phyloP scores from a whole-genome alignment of 352 stramenopile genomes.

The Thalassiosira hispida region DNA sequence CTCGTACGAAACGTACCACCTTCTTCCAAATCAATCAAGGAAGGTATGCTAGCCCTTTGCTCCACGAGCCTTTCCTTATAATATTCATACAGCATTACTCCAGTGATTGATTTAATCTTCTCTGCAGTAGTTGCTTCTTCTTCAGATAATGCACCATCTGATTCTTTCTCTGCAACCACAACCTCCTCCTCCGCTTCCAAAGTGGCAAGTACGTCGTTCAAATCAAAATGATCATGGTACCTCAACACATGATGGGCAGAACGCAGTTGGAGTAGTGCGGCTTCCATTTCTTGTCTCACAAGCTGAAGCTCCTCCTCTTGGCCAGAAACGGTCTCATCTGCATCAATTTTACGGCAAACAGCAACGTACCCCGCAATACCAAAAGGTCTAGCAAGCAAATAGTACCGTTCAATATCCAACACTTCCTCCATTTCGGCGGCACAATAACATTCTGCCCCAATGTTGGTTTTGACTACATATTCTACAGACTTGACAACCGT shows the following conservation, averaged over 20 bases:
- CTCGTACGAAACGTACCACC: conserved; percentile 65
- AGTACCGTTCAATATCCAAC: conserved; percentile 47
- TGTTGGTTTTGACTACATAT: conserved; percentile 66
- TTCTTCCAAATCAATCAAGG: conserved; percentile 38
- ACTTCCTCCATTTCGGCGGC: conserved; percentile 60
- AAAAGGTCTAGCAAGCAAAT: conserved; percentile 53
- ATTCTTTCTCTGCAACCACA: conserved; percentile 6
- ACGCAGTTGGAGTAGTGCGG: conserved; percentile 47
- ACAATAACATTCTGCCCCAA: conserved; percentile 68
- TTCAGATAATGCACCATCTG: neutral
- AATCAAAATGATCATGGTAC: conserved; percentile 72
- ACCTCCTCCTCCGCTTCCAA: conserved; percentile 14
- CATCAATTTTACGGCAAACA: conserved; percentile 20
- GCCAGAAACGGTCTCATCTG: neutral
- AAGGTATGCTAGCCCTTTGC: conserved; percentile 29
- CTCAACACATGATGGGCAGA: conserved; percentile 66
- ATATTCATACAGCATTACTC: conserved; percentile 69
- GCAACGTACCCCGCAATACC: conserved; percentile 68
- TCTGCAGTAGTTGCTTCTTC: neutral
- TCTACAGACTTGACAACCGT: conserved; percentile 7
- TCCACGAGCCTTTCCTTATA: conserved; percentile 59
- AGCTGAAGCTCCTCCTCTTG: conserved; percentile 4
- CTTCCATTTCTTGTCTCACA: conserved; percentile 23
- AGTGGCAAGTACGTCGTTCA: conserved; percentile 47
- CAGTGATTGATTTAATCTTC: conserved; percentile 37